A percentile compares a stretch with the other conserved stretches of the same genome.
phyloP scores from a whole-genome alignment of 345 rosid genomes.

The Hypericum androsaemum region DNA sequence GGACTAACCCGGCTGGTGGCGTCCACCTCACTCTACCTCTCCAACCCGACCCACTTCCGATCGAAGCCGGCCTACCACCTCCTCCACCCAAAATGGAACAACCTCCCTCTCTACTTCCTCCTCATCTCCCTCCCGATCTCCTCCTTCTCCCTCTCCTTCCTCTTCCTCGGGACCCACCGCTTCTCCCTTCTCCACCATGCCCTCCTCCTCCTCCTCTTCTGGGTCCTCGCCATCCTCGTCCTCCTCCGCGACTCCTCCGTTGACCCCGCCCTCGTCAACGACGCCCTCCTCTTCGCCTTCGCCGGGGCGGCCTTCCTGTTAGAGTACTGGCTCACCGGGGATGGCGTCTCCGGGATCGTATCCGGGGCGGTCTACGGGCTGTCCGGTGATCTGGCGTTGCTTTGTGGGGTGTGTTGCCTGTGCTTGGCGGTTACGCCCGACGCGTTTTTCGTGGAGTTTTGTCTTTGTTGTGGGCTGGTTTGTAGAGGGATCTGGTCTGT shows the following conservation, averaged over 20 bases:
- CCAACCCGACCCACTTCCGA: slow-evolving; percentile 39
- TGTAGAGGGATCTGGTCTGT: slow-evolving; percentile 46
- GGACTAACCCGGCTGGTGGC: slow-evolving; percentile 42
- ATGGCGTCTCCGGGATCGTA: slow-evolving; percentile 27
- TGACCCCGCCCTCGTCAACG: slow-evolving; percentile 20
- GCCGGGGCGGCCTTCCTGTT: slow-evolving; percentile 33
- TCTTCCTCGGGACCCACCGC: too few relatives aligned
- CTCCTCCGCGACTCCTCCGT: slow-evolving; percentile 22
- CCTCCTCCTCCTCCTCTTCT: too few relatives aligned
- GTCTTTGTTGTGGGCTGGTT: slow-evolving; percentile 36
- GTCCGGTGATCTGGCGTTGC: slow-evolving; percentile 29
- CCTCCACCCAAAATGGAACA: slow-evolving; percentile 31
- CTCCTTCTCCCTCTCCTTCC: slow-evolving; percentile 22
- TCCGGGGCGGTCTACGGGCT: slow-evolving; percentile 28
- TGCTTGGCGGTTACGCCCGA: slow-evolving; percentile 37
- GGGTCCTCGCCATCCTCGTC: too few relatives aligned
- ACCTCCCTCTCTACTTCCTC: slow-evolving; percentile 44
- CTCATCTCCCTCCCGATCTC: slow-evolving; percentile 42
- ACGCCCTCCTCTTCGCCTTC: slow-evolving; percentile 21
- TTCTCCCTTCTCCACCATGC: too few relatives aligned
- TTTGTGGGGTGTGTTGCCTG: slow-evolving; percentile 42
- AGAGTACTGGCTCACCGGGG: slow-evolving; percentile 30
- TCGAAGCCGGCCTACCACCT: slow-evolving; percentile 50
- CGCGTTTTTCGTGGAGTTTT: slow-evolving; percentile 42
- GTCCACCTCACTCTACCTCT: slow-evolving; percentile 47